A percentile compares a stretch with the other conserved stretches of the same genome.
Conservation (phyloP, 192 early-diverging fungal species). For the Cladochytrium replicatum region DNA sequence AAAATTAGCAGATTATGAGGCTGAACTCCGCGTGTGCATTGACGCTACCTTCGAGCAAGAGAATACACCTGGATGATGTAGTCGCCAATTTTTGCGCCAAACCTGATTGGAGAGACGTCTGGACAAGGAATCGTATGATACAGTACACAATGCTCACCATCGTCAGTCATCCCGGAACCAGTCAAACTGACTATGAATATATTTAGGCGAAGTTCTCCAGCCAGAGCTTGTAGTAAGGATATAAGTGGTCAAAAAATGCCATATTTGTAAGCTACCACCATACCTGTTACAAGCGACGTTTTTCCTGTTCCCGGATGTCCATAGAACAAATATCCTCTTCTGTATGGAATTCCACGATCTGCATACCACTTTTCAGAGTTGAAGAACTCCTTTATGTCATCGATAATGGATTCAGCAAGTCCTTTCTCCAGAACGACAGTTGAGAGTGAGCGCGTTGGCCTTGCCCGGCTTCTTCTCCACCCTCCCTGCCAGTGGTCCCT, state of each 20-base stretch:
- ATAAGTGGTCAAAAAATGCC: too few relatives aligned
- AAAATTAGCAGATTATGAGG: too few relatives aligned
- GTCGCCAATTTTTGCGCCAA: too few relatives aligned
- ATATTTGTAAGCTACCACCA: too few relatives aligned
- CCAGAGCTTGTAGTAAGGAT: constrained; percentile 71
- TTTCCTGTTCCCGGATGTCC: constrained; percentile 70
- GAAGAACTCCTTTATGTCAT: constrained; percentile 35
- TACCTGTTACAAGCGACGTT: constrained; percentile 52
- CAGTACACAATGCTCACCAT: too few relatives aligned
- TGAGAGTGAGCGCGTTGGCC: too few relatives aligned
- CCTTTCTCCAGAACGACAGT: constrained; percentile 32
- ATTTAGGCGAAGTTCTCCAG: constrained; percentile 65
- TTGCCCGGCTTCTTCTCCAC: too few relatives aligned
- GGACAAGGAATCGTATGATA: too few relatives aligned
- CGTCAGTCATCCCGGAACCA: constrained; percentile 54
- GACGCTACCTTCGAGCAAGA: constrained; percentile 64
- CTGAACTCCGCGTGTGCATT: too few relatives aligned
- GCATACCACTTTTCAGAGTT: constrained; percentile 34
- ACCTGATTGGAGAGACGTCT: too few relatives aligned
- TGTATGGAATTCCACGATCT: constrained; percentile 50
- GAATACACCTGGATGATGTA: constrained; percentile 42
- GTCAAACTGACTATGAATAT: constrained; percentile 61
- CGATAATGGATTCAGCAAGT: constrained; percentile 12
- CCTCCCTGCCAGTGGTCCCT: too few relatives aligned
- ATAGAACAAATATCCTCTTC: constrained; percentile 56